Evolutionary conservation across 768 basidiomycete genomes (phyloP).

Genomic region (Trametes cubensis): DNA sequence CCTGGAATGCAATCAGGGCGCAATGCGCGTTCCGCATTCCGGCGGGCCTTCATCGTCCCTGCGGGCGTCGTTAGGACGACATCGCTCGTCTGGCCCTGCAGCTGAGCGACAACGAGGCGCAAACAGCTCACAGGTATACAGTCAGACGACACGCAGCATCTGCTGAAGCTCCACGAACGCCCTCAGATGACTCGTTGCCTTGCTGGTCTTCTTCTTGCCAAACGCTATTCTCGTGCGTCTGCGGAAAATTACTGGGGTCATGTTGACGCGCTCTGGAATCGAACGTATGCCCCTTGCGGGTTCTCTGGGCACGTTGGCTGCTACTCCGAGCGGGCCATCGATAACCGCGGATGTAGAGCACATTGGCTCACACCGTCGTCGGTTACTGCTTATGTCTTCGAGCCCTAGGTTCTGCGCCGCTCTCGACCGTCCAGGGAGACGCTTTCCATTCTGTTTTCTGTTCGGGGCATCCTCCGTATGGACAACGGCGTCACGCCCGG

Average conservation of each 20-base stretch:
- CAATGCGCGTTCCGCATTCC: neutral
- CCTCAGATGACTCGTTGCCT: slow-evolving; percentile 20
- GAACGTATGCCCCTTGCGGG: slow-evolving; percentile 4
- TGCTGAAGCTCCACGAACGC: slow-evolving; percentile 12
- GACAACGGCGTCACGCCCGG: neutral
- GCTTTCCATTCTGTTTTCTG: slow-evolving; percentile 15
- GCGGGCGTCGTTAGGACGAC: slow-evolving; percentile 20
- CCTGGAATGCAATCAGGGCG: slow-evolving; percentile 5
- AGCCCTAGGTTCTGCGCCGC: slow-evolving; percentile 2
- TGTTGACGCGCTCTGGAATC: slow-evolving; percentile 2
- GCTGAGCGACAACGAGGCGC: slow-evolving; percentile 12
- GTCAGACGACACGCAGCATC: slow-evolving; percentile 15
- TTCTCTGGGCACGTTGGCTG: neutral
- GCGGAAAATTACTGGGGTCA: slow-evolving; percentile 14
- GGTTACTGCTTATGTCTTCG: neutral
- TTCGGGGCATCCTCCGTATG: slow-evolving; percentile 1
- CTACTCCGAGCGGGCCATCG: slow-evolving; percentile 4
- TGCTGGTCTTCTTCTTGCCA: slow-evolving; percentile 13
- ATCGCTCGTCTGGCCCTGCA: neutral
- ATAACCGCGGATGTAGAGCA: slow-evolving; percentile 11
- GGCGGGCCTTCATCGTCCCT: neutral
- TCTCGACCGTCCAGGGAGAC: slow-evolving; percentile 11
- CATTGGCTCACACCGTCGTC: neutral
- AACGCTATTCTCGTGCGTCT: slow-evolving; percentile 9
- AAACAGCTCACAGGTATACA: neutral